Conservation (phyloP, 768 basidiomycete species). For the Lactarius hengduanensis region DNA sequence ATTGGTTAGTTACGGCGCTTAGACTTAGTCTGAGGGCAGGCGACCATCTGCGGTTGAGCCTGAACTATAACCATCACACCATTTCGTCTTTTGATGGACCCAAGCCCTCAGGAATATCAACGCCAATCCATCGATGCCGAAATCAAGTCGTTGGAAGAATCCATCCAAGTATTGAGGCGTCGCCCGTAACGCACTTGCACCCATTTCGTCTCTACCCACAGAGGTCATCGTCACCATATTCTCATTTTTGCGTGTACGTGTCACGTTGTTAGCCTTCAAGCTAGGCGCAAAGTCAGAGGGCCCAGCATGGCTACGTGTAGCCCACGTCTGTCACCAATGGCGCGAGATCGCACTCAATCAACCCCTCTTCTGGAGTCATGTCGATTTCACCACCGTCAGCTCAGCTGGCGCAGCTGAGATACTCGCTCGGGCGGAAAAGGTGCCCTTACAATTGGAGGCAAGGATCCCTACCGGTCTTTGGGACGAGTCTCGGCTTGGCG, state of each 20-base stretch:
- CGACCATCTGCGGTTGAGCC: no score
- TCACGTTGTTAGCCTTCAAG: not conserved
- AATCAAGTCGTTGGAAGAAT: slow-evolving; percentile 9
- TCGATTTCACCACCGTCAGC: slow-evolving; percentile 9
- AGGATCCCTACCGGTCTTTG: not conserved
- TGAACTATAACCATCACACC: not conserved
- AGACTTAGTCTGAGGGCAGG: no score
- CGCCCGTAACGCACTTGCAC: slow-evolving; percentile 16
- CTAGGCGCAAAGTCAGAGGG: no score
- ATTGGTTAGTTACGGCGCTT: no score
- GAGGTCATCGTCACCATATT: slow-evolving; percentile 15
- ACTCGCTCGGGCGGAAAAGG: slow-evolving; percentile 12
- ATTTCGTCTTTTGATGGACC: not conserved
- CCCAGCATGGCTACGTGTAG: slow-evolving; percentile 11
- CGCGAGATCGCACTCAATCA: slow-evolving; percentile 22
- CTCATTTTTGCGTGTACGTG: slow-evolving; percentile 3
- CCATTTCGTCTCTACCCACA: slow-evolving; percentile 15
- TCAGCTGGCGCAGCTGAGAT: slow-evolving; percentile 1
- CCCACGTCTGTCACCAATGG: slow-evolving; percentile 25
- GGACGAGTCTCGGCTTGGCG: not conserved
- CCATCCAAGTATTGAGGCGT: slow-evolving; percentile 2
- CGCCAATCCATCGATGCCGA: slow-evolving; percentile 13
- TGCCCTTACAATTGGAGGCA: slow-evolving; percentile 8
- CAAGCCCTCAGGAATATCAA: not conserved
- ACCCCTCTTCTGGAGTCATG: slow-evolving; percentile 16